Evolutionary conservation across 1,139 yeast species (phyloP).

Genomic region (Arxiozyma slooffiae): DNA sequence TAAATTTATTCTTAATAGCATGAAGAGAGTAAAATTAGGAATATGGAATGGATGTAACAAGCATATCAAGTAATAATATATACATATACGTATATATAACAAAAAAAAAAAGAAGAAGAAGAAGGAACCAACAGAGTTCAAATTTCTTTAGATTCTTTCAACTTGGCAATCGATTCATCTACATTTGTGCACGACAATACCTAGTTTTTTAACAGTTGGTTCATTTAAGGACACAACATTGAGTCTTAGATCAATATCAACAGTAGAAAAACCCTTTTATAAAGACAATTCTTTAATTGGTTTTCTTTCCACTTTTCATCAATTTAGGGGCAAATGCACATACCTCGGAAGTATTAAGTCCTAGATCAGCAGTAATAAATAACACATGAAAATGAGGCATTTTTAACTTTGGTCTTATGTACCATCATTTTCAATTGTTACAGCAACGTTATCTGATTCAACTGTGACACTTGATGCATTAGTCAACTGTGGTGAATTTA

Average conservation of each 20-base stretch:
- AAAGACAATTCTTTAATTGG: conserved; percentile 42
- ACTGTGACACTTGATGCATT: conserved; percentile 79
- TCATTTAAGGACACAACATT: conserved; percentile 69
- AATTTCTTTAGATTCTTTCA: conserved; percentile 60
- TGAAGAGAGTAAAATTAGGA: not conserved
- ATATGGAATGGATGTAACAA: not conserved
- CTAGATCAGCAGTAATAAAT: conserved; percentile 87
- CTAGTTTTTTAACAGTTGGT: conserved; percentile 76
- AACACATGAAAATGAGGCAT: conserved; percentile 71
- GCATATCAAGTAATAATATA: not conserved
- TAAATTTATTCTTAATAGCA: not conserved
- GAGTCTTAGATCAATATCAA: conserved; percentile 55
- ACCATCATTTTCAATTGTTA: conserved; percentile 76
- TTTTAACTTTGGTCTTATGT: conserved; percentile 84
- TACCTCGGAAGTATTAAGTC: conserved; percentile 92
- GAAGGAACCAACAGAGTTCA: conserved; percentile 28
- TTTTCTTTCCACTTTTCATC: conserved; percentile 97
- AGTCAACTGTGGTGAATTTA: conserved; percentile 97
- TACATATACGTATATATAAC: conserved; percentile 3
- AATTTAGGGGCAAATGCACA: conserved; percentile 85
- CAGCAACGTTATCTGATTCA: conserved; percentile 47
- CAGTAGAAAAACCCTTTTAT: conserved; percentile 45
- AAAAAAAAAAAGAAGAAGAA: not conserved
- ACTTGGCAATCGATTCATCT: conserved; percentile 69
- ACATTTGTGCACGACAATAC: conserved; percentile 69